Evolutionary conservation across 2,329 filamentous ascomycete species (phyloP).

Genomic region (Chrysoporthe austroafricana): DNA sequence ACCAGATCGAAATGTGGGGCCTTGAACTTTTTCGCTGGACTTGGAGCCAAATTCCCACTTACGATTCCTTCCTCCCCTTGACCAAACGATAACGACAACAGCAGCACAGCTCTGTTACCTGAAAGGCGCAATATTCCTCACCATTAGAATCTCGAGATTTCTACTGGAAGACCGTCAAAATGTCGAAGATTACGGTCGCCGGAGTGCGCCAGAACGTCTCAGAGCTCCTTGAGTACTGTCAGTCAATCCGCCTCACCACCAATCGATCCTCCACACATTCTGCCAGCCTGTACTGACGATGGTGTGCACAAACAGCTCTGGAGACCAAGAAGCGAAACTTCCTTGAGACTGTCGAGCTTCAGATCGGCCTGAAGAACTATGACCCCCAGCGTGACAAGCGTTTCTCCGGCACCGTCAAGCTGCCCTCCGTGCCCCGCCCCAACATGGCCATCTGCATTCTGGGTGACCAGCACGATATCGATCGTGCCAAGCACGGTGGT

Average conservation of each 20-base stretch:
- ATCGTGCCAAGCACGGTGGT: constrained; percentile 99
- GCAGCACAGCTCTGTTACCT: constrained; percentile 9
- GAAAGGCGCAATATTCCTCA: constrained; percentile 57
- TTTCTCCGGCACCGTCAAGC: constrained; percentile 99
- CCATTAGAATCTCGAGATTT: constrained; percentile 69
- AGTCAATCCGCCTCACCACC: constrained; percentile 31
- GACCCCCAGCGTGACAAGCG: constrained; percentile 99
- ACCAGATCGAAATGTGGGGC: constrained; percentile 8
- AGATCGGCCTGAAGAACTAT: constrained; percentile 68
- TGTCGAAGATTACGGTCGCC: constrained; percentile 71
- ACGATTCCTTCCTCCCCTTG: constrained; percentile 18
- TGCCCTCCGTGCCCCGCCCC: constrained; percentile 88
- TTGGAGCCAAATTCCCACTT: not conserved
- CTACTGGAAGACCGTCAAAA: constrained; percentile 88
- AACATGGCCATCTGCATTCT: constrained; percentile 84
- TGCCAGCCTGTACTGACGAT: constrained; percentile 4
- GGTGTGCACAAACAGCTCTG: constrained; percentile 23
- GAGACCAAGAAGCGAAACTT: constrained; percentile 99
- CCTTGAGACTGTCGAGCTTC: constrained; percentile 75
- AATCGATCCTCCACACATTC: not conserved
- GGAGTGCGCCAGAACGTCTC: constrained; percentile 95
- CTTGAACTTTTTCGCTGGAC: constrained; percentile 5
- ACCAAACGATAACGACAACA: constrained; percentile 33
- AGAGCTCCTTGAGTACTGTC: constrained; percentile 88
- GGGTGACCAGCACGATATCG: constrained; percentile 91